A percentile compares a stretch with the other conserved stretches of the same genome.
These are phyloP conservation scores for Cytospora mali DNA, from an alignment of 2,329 filamentous ascomycete species.

Conservation along the genomic window DNA sequence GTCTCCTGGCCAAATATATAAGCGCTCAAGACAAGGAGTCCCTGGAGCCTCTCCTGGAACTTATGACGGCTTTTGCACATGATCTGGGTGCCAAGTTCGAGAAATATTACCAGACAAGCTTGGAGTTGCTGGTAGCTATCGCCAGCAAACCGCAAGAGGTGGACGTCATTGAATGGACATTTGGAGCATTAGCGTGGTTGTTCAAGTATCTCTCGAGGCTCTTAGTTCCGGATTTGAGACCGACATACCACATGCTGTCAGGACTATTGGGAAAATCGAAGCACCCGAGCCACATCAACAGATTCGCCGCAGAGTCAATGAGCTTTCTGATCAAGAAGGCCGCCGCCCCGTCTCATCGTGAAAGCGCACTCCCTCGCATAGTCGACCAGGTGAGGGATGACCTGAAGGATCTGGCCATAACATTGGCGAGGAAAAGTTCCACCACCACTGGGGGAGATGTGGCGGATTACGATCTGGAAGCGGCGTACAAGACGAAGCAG, in stretches of 20 bases:
- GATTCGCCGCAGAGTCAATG: constrained; percentile 92
- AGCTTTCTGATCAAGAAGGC: constrained; percentile 93
- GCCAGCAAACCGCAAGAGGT: constrained; percentile 77
- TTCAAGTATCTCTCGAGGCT: constrained; percentile 96
- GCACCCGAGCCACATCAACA: constrained; percentile 83
- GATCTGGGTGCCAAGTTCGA: constrained; percentile 88
- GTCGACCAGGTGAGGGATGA: constrained; percentile 73
- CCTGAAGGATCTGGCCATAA: constrained; percentile 48
- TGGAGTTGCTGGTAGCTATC: constrained; percentile 75
- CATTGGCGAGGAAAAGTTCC: constrained; percentile 13
- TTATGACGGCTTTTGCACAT: constrained; percentile 93
- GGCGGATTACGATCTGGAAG: constrained; percentile 22
- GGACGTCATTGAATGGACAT: constrained; percentile 97
- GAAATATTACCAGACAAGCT: constrained; percentile 77
- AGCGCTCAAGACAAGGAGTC: constrained; percentile 75
- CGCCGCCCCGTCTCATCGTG: constrained; percentile 74
- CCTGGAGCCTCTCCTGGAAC: constrained; percentile 81
- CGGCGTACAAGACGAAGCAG: constrained; percentile 54
- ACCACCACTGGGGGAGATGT: constrained; percentile 2
- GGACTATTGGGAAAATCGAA: constrained; percentile 80
- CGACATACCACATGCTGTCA: constrained; percentile 80
- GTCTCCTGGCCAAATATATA: constrained; percentile 74
- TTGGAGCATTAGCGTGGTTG: constrained; percentile 88
- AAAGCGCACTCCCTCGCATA: constrained; percentile 71
- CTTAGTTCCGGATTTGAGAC: constrained; percentile 80